A percentile compares a stretch with the other conserved stretches of the same genome.
These are phyloP conservation scores for Aspergillus niger DNA, from an alignment of 2,329 filamentous ascomycete genomes.

Conservation along the genomic window DNA sequence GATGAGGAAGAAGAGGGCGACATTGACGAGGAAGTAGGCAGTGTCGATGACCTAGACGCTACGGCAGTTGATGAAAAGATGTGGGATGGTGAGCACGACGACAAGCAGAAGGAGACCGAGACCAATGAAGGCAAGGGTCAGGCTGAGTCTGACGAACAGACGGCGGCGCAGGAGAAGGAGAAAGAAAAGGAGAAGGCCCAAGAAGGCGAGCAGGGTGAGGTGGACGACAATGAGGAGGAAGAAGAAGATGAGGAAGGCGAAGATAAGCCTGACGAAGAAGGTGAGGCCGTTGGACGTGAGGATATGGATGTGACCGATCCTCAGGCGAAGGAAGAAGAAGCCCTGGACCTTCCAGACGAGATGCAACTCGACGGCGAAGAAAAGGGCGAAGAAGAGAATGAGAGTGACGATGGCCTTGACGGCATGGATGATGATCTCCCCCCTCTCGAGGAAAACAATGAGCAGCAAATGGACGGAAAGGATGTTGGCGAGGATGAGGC, in stretches of 20 bases:
- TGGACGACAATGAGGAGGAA: constrained; percentile 61
- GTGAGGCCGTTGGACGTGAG: constrained; percentile 63
- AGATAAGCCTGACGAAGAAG: constrained; percentile 58
- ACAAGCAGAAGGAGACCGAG: constrained; percentile 69
- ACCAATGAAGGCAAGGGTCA: constrained; percentile 66
- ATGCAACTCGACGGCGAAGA: constrained; percentile 76
- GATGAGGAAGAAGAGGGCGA: constrained; percentile 63
- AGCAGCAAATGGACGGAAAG: constrained; percentile 35
- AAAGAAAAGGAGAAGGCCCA: constrained; percentile 47
- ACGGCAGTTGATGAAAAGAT: constrained; percentile 96
- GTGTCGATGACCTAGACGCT: constrained; percentile 87
- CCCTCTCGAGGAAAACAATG: constrained; percentile 32
- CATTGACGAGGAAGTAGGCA: constrained; percentile 86
- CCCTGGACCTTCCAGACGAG: constrained; percentile 81
- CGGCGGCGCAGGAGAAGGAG: constrained; percentile 49
- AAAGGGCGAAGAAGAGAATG: constrained; percentile 51
- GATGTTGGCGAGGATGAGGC: constrained; percentile 35
- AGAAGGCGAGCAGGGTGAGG: constrained; percentile 41
- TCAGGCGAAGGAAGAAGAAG: constrained; percentile 77
- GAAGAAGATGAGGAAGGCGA: constrained; percentile 55
- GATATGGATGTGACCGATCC: constrained; percentile 69
- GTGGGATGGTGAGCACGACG: constrained; percentile 82
- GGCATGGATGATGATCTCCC: constrained; percentile 43
- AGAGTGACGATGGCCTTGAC: constrained; percentile 47
- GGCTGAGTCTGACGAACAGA: constrained; percentile 60